A percentile compares a stretch with the other conserved stretches of the same genome.
Conservation (phyloP, 257 asterid species). For the Rauvolfia tetraphylla region DNA sequence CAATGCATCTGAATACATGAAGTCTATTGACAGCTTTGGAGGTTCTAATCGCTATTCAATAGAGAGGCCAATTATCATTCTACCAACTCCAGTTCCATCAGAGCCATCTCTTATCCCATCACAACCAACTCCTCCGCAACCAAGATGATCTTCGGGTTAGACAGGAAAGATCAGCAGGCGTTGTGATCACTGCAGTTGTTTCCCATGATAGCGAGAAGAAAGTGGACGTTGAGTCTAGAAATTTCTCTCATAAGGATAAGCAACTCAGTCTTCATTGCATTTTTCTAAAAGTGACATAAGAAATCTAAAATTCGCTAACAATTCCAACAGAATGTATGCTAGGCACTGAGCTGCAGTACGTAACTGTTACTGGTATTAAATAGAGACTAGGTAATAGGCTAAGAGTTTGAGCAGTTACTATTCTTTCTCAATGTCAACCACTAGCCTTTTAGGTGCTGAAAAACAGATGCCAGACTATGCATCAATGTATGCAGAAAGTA, state of each 20-base stretch:
- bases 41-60: constrained; percentile 78
- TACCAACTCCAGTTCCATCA: constrained; percentile 46
- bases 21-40: constrained; percentile 48
- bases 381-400: constrained; percentile 10
- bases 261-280: constrained; percentile 13
- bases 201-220: neutral
- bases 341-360: constrained; percentile 8
- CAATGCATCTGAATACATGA: constrained; percentile 53
- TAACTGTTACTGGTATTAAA: constrained; percentile 10
- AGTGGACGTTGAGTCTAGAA: constrained; percentile 3
- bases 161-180: constrained; percentile 4
- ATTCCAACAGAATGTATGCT: constrained; percentile 9
- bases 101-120: constrained; percentile 44
- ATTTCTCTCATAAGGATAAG: constrained; percentile 5
- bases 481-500: neutral
- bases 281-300: constrained; percentile 2
- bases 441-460: neutral
- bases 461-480: neutral
- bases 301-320: constrained; percentile 8
- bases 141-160: constrained; percentile 40
- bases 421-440: constrained; percentile 14
- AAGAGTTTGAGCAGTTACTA: constrained; percentile 8
- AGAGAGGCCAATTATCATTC: constrained; percentile 61
- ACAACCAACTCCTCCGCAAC: constrained; percentile 64
- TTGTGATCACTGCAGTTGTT: neutral